Base-by-base conservation (phyloP, 768 basidiomycete species). In the Sporobolomyces roseus region DNA sequence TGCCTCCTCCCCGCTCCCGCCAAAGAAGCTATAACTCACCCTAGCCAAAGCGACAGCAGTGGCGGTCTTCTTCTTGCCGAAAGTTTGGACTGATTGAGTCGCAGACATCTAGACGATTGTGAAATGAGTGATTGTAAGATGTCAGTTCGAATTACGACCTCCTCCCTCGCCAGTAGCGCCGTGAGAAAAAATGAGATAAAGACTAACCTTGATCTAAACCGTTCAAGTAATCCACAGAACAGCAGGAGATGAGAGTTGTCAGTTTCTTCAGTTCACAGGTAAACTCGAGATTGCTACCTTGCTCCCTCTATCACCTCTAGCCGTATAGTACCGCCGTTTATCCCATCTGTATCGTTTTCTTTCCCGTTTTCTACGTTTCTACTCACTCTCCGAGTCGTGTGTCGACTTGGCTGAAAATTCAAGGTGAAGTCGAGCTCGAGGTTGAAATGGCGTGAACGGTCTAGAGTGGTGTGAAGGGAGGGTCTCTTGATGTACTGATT, bases 1-100 rank as follows among this genome's bases (percentile, higher is more conserved):
- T n/a, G n/a, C n/a, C n/a, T n/a, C n/a, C n/a, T n/a, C n/a, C n/a
- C n/a, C n/a, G n/a, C n/a, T n/a, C n/a, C n/a, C n/a, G n/a, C n/a
- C n/a, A n/a, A n/a, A n/a, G n/a, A n/a, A n/a, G n/a, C n/a, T n/a
- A 16, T 21, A 46, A 62, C 65, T 19, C 81, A 93, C 91, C 80
- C 88, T 90, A 77, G 93, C 91, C 81, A 94, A 88, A 68, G 94
- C 94, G 79, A 98, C 94, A 67, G 94, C 94, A 66, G 93, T 97
- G 71, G 94, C 93, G 78, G 94, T 97, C 94, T 97, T 97, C 88
- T 98, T 98, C 91, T 98, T 98, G 82, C 94, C 94, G 83, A 98
- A 98, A 72, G 91, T 94, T 80, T 97, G 94, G 75, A 98, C 94
- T 83, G 64, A 65, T 63, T 73, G 72, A 30, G 71, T 55, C 61